Base-by-base conservation (phyloP, 805 yeast species). In the Priceomyces castillae region DNA sequence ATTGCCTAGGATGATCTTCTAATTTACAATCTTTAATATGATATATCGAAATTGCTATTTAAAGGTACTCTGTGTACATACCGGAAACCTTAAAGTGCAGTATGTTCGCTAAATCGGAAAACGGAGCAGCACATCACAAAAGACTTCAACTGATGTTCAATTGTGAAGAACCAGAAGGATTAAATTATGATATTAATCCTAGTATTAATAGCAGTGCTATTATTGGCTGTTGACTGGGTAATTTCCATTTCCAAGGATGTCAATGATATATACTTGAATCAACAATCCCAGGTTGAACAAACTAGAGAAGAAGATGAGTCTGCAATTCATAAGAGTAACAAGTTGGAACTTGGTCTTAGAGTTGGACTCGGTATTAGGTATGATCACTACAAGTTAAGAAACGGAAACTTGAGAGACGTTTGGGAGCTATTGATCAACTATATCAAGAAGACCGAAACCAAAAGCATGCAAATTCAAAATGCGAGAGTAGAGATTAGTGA, bases 331-430 rank as follows among this genome's bases (percentile, higher is more conserved):
- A 75, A 94, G 49, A 84, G 89, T 40, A 80, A 80, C 37, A 81
- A 84, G 51, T 79, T 86, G 25, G 94, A 90, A 17, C 81, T 79
- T 57, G 84, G 86, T 0, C 69, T 90, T 43, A 71, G 83, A 17
- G 76, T 86, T 2, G 95, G 95, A 0, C 64, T 86, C 43, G 78
- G 80, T 37, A 75, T 90, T 18, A 73, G 87, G 34, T 71, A 71
- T 46, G 71, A 76, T 19, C 81, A 78, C 28, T 85, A 83, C 58
- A 77, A 76, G 49, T 57, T 84, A 17, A 71, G 96, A 52, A 84
- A 86, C 58, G 96, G 96, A 2, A 82, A 79, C 51, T 58, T 88
- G 45, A 74, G 77, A 48, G 96, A 88, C 65, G 58, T 87, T 3
- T 87, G 94, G 90, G 77, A 72, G 42, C 64, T 81, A 11, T 73